Evolutionary conservation across 192 early-diverging fungal species (phyloP).

Genomic region (Gamsiella multidivaricata): DNA sequence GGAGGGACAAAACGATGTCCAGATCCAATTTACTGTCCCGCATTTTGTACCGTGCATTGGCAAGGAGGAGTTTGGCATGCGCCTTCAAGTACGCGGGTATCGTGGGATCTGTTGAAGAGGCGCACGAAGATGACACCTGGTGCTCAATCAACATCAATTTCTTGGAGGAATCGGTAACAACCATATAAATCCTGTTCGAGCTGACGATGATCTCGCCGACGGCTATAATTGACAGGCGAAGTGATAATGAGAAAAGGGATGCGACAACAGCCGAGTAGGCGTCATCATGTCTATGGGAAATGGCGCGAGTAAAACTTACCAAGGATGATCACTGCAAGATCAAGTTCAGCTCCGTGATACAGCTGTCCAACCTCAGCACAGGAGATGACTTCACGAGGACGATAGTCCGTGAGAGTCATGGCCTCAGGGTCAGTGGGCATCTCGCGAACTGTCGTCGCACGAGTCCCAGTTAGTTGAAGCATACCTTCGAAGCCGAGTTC

Average conservation of each 20-base stretch:
- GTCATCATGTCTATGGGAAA: not conserved
- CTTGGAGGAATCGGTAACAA: conserved; percentile 30
- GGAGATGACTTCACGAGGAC: conserved; percentile 21
- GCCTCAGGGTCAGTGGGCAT: conserved; percentile 30
- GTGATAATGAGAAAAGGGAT: not conserved
- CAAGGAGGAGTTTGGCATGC: conserved; percentile 8
- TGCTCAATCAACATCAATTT: conserved; percentile 26
- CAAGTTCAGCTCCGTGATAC: conserved; percentile 27
- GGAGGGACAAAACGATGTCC: conserved; percentile 22
- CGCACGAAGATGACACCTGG: not conserved
- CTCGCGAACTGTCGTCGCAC: conserved; percentile 15
- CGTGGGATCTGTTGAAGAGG: not conserved
- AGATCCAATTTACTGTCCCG: conserved; percentile 28
- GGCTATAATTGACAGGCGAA: conserved; percentile 1
- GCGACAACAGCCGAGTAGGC: too few relatives aligned
- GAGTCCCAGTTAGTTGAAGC: conserved; percentile 26
- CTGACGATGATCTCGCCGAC: not conserved
- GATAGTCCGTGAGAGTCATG: conserved; percentile 27
- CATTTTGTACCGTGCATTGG: conserved; percentile 30
- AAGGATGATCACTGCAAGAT: conserved; percentile 37
- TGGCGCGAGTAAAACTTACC: conserved; percentile 6
- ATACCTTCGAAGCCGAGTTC: conserved; percentile 32
- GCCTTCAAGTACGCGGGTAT: conserved; percentile 22
- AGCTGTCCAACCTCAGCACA: conserved; percentile 33
- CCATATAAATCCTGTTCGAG: conserved; percentile 23